Evolutionary conservation across 1,284 basidiomycete species (phyloP), one percentile per base, ranked within the genome.

Genomic region (Cutaneotrichosporon curvatum): DNA sequence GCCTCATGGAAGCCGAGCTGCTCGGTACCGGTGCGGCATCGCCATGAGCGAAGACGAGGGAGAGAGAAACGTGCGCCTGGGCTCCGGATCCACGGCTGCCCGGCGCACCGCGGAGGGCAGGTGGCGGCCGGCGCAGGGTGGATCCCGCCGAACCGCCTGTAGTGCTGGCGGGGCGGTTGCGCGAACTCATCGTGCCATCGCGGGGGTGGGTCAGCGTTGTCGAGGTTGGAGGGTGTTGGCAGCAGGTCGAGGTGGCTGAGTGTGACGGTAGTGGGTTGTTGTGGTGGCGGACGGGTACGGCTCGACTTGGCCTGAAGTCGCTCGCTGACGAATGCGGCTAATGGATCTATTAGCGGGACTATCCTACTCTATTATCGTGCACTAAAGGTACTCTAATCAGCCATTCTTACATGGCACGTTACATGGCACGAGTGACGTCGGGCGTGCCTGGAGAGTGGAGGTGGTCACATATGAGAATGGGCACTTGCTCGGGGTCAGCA

Each of bases 21-120:
- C 33, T 41, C 2, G 23, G 21, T 22, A 47, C 44, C 4, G 39
- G 43, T 5, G 47, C 25, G 14, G 54, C 43, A 23, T 53, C 63
- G 11, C 59, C 58, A 39, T 58, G 53, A 4, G 63, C 66, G 40
- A 64, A 61, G 3, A 67, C 55, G 25, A 68, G 57, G 15, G 64
- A 60, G 4, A 68, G 49, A 30, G 56, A 50, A 1, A 63, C 55
- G 36, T 56, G 61, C 32, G 55, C 35, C 19, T 35, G 35, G 31
- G 49, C 49, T 25, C 49, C 46, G 20, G 57, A 55, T 14, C 42
- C 42, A 53, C 54, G 47, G 9, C 56, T 50, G n/a, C 48, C 45
- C 3, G 47, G 48, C 19, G 42, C 28, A 5, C 42, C 40, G 2
- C 48, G 48, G 25, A 54, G 46, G 11, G 52, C 48, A 15, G 52